Base-by-base conservation (phyloP, 2,329 filamentous ascomycete genomes). In the Exserohilum rostratum region DNA sequence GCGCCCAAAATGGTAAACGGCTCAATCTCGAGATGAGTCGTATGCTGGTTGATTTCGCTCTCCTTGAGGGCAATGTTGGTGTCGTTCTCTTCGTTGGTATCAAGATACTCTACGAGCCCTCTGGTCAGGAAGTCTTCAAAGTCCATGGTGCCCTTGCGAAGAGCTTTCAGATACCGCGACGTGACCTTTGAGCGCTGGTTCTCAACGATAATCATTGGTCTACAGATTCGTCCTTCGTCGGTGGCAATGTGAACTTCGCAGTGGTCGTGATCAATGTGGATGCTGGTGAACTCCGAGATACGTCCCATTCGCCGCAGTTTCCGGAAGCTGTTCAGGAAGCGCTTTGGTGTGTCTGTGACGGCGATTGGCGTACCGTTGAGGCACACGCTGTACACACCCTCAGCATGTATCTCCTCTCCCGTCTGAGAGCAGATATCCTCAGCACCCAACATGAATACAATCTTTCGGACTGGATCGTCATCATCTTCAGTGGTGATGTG, bases 81-180 rank as follows among this genome's bases (percentile, higher is more conserved):
- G 67, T 99, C 95, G 69, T 99, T 96, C 77, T 99, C 95, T 76
- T 99, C 96, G 76, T 99, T 99, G 65, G 96, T 92, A 69, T 99
- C 95, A 17, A 99, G 84, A 68, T 99, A 99, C 73, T 99, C 96
- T 6, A 99, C 90, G 7, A 99, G 82, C 0, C 95, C 96, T 56
- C 90, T 86, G 25, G 88, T 90, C 29, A 99, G 79, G 69, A 98
- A 98, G 73, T 97, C 93, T 64, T 99, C 95, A 71, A 99, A 99
- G 12, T 90, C 87, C 76, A 91, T 89, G 30, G 87, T 90, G 11
- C 93, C 93, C 60, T 89, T 87, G 53, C 95, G 90, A 25, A 99
- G 79, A 30, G 92, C 85, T 64, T 90, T 86, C 12, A 99, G 81
- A 70, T 96, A 92, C 46, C 88, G 85, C 13, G 84, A 81, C 46